A percentile compares a stretch with the other conserved stretches of the same genome.
phyloP scores from a whole-genome alignment of 768 basidiomycete species.

The Lactarius vividus region DNA sequence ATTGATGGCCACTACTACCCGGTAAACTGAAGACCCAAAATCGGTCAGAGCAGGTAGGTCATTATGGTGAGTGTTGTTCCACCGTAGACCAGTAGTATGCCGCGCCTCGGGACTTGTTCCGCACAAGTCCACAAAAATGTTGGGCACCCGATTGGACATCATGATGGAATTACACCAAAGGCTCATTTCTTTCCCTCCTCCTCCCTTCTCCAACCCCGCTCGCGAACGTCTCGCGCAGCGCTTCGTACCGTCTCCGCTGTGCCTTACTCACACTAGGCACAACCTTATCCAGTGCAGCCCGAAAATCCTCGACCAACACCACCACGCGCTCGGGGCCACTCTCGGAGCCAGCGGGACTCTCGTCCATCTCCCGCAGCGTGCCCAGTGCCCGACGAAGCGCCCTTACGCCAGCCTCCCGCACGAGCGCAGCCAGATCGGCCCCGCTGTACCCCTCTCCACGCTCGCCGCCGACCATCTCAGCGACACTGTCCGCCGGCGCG shows the following conservation, averaged over 20 bases:
- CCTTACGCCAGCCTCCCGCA: conserved; percentile 86
- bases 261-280: conserved; percentile 81
- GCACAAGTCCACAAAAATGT: too few species aligned
- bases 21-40: too few species aligned
- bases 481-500: conserved; percentile 33
- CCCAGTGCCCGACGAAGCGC: conserved; percentile 72
- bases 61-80: too few species aligned
- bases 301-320: conserved; percentile 69
- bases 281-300: conserved; percentile 71
- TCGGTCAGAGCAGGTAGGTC: too few species aligned
- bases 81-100: too few species aligned
- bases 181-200: conserved; percentile 25
- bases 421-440: conserved; percentile 84
- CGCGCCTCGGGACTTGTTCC: too few species aligned
- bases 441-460: conserved; percentile 87
- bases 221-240: conserved; percentile 76
- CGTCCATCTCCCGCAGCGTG: conserved; percentile 59
- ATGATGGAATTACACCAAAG: conserved; percentile 1
- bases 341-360: conserved; percentile 25
- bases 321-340: conserved; percentile 36
- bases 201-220: conserved; percentile 69
- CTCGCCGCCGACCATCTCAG: conserved; percentile 51
- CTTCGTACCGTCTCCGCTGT: conserved; percentile 82
- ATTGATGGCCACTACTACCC: too few species aligned
- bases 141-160: not conserved